phyloP scores from a whole-genome alignment of 306 rosid species.

The Lotus japonicus region DNA sequence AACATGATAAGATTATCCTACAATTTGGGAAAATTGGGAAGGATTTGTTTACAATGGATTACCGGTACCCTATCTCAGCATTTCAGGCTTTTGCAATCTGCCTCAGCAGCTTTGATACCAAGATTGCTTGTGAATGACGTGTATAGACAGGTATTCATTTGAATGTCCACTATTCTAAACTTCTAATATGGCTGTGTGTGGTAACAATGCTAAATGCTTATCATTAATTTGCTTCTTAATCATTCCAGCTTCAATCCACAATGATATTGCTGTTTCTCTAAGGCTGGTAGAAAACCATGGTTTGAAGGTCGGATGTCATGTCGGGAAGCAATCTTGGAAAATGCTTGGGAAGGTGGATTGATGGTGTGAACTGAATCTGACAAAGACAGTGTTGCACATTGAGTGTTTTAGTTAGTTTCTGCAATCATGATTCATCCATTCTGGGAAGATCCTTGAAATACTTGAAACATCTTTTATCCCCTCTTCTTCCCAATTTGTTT shows the following conservation, averaged over 20 bases:
- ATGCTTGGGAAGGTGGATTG: conserved; percentile 19
- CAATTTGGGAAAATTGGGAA: conserved; percentile 94
- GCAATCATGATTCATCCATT: conserved; percentile 13
- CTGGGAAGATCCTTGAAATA: conserved; percentile 19
- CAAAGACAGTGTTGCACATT: conserved; percentile 12
- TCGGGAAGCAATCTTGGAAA: conserved; percentile 16
- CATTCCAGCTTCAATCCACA: conserved; percentile 16
- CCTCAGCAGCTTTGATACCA: conserved; percentile 98
- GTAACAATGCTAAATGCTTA: too few relatives aligned
- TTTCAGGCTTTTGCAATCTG: conserved; percentile 96
- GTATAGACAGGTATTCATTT: conserved; percentile 42
- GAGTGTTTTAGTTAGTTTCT: conserved; percentile 10
- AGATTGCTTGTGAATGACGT: conserved; percentile 87
- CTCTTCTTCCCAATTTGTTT: not conserved
- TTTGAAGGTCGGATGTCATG: conserved; percentile 21
- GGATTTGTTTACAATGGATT: conserved; percentile 94
- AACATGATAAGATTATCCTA: conserved; percentile 80
- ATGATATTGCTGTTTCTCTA: not conserved
- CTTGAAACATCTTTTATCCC: not conserved
- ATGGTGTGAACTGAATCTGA: conserved; percentile 2
- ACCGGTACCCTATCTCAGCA: conserved; percentile 88
- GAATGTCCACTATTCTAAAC: conserved; percentile 3
- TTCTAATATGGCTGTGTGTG: not conserved
- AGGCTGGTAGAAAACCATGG: conserved; percentile 22
- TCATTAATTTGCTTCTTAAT: not conserved